Base-by-base conservation (phyloP, 345 rosid genomes). In the Durio zibethinus region DNA sequence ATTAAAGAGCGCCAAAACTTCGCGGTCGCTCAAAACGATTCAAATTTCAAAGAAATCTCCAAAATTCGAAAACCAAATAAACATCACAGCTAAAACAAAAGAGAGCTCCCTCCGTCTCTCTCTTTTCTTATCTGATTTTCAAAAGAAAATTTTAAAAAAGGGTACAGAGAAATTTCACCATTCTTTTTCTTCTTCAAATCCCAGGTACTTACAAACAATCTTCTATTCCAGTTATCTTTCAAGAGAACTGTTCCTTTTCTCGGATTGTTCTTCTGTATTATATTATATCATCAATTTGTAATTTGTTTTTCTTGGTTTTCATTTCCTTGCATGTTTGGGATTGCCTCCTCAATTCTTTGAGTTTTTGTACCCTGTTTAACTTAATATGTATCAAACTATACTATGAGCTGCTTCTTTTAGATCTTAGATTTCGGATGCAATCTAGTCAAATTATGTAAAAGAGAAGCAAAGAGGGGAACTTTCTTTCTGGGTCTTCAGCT, bases 1-100 rank as follows among this genome's bases (percentile, higher is more conserved):
- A 23, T 7, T 25, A 7, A 42, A 57, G 61, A 75, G 88, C 89
- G 89, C 85, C 87, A 86, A 86, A 80, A 71, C 65, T 76, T 80
- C 54, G 85, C 85, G 85, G 81, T 57, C n/a, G 64, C 47, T 65
- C 38, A 62, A 72, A 65, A 73, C 20, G 62, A 36, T 77, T 59
- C 73, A 79, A 83, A 80, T 48, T 83, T 82, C 64, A 42, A 62
- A 7, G 54, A 40, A 29, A 53, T 29, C 35, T 2, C 29, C 52
- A 2, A 11, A 50, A 33, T 77, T 80, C 78, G 80, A 72, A 78
- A 65, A 21, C 31, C 71, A 77, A 62, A 71, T 52, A 0, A 68
- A 25, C 54, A 18, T 42, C 72, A 40, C 54, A 6, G 9, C 29
- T 20, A 45, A 72, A 75, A 14, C 7, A 18, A 20, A 40, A 18